These are phyloP conservation scores for Conidiobolus coronatus DNA, from an alignment of 371 early-diverging fungal genomes.

Conservation along the genomic window DNA sequence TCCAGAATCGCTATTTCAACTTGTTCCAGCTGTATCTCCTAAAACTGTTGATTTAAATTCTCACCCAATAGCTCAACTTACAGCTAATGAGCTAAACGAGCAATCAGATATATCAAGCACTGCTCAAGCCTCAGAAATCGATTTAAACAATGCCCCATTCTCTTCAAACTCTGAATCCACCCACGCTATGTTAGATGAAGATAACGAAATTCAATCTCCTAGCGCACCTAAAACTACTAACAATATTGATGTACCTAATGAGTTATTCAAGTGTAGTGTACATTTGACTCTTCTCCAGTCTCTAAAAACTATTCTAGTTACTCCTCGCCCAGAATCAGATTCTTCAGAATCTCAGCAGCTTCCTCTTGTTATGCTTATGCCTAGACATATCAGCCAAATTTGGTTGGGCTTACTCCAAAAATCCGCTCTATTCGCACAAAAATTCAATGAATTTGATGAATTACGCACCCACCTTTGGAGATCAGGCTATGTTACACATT, in stretches of 20 bases:
- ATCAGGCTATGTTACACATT: slow-evolving; percentile 52
- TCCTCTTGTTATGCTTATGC: slow-evolving; percentile 11
- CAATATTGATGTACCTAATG: slow-evolving; percentile 15
- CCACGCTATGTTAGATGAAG: not conserved
- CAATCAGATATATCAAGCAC: slow-evolving; percentile 5
- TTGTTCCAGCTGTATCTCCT: slow-evolving; percentile 5
- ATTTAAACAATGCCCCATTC: not conserved
- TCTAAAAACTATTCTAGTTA: slow-evolving; percentile 15
- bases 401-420: slow-evolving; percentile 46
- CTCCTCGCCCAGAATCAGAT: slow-evolving; percentile 1
- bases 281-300: slow-evolving; percentile 16
- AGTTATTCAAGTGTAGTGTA: slow-evolving; percentile 16
- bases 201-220: slow-evolving; percentile 3
- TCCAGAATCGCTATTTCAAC: slow-evolving; percentile 44
- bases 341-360: slow-evolving; percentile 9
- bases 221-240: not conserved
- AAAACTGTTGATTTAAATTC: not conserved
- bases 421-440: slow-evolving; percentile 48
- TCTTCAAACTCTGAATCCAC: not conserved
- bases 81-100: slow-evolving; percentile 1
- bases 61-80: not conserved
- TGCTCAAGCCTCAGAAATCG: slow-evolving; percentile 2
- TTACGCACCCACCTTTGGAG: slow-evolving; percentile 49
- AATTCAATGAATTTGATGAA: slow-evolving; percentile 51
- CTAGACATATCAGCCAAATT: slow-evolving; percentile 13